Conservation (phyloP, 1,284 basidiomycete species). For the Pseudomicrostroma phylloplanum region DNA sequence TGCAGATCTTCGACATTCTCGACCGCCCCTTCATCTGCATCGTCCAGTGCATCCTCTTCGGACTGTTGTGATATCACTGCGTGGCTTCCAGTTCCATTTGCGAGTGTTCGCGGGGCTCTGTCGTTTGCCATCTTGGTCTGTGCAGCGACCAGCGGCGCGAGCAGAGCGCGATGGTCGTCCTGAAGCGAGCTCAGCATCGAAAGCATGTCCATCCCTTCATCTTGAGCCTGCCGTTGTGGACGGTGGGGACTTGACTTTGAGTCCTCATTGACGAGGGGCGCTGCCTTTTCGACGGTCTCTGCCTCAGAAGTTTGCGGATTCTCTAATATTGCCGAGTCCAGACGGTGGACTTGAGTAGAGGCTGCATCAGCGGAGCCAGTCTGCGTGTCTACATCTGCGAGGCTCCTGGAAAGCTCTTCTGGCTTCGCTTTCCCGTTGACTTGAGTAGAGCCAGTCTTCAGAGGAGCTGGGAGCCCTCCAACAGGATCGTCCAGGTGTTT, state of each 20-base stretch:
- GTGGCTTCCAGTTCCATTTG: no score
- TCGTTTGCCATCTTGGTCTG: neutral
- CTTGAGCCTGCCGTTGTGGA: neutral
- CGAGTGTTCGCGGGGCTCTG: no score
- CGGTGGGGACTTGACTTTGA: no score
- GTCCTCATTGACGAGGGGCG: neutral
- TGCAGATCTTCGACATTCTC: slow-evolving; percentile 20
- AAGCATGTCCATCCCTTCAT: slow-evolving; percentile 2
- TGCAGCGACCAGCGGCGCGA: neutral
- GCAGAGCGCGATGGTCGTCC: slow-evolving; percentile 8
- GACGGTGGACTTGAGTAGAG: neutral
- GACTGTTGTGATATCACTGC: neutral
- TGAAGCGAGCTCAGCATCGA: slow-evolving; percentile 8
- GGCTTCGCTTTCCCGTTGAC: neutral
- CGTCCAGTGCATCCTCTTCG: slow-evolving; percentile 6
- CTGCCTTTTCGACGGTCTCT: neutral
- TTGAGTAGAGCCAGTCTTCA: neutral
- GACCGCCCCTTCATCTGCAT: slow-evolving; percentile 13
- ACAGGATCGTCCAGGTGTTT: slow-evolving; percentile 30
- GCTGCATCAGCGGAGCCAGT: neutral
- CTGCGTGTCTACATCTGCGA: neutral
- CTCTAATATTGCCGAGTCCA: neutral
- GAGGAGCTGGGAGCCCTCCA: neutral
- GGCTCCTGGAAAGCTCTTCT: no score
- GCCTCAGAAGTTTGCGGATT: neutral